Evolutionary conservation across 148 eudicot species (phyloP), one percentile per base, ranked within the genome.

Genomic region (Spergularia marina): DNA sequence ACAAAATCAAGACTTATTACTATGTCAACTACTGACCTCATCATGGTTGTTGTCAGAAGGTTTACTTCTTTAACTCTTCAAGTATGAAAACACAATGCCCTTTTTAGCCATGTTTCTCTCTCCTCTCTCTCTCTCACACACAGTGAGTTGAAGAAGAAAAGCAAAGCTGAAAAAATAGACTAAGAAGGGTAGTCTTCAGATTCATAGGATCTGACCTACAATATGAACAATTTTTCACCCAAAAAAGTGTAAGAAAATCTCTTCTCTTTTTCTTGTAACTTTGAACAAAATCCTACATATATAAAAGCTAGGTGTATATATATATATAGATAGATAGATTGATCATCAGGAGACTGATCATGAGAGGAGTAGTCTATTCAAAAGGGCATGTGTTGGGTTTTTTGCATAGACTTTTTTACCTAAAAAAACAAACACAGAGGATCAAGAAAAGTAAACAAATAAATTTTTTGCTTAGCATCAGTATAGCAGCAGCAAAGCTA

Each of bases 201-300:
- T 77, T 69, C 79, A 77, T 72, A 54, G 74, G 69, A 64, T 68
- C 68, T 60, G 59, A 57, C 71, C 58, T 54, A 70, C 53, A 7
- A 52, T 44, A 44, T 44, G 49, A 44, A 9, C 7, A 44, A 44
- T 6, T 44, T 41, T 44, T 44, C 49, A 44, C 49, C 7, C 49
- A 44, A 44, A 44, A 44, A 44, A 44, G 10, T 44, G 49, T 58
- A 58, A 58, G 6, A 18, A 59, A 59, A 18, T 59, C 34, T 58
- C 4, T 58, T 58, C 8, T 15, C 23, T 65, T 36, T 57, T 65
- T 65, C 10, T 40, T 41, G 1, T 6, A 65, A 40, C 23, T 65
- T 41, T 41, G 36, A 57, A 17, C 18, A 1, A 57, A 65, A 40
- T 65, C 23, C 52, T 41, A 59, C 30, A 59, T 18, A 21, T 20